Conservation (phyloP, 345 rosid genomes). For the Eucalyptus sp. region DNA sequence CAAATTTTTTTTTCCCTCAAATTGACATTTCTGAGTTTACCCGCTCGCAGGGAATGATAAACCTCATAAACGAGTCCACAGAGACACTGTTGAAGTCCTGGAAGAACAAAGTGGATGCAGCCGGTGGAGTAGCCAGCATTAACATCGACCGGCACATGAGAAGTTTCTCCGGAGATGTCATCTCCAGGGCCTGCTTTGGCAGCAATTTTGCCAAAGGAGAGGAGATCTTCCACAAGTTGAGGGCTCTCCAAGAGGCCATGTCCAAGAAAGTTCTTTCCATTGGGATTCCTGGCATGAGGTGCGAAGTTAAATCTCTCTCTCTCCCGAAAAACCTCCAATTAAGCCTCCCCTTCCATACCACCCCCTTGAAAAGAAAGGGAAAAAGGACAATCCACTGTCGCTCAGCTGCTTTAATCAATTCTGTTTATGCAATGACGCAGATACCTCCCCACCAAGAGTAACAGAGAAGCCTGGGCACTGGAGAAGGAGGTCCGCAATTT, state of each 20-base stretch:
- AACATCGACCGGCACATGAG: conserved; percentile 16
- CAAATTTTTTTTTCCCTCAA: not conserved
- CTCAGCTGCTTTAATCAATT: not conserved
- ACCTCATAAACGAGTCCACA: conserved; percentile 15
- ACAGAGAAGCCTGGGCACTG: conserved; percentile 21
- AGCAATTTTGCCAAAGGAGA: conserved; percentile 21
- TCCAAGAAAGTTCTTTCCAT: conserved; percentile 9
- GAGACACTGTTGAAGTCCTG: conserved; percentile 10
- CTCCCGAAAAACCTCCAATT: not conserved
- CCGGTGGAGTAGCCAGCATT: conserved; percentile 16
- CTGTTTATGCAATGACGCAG: not conserved
- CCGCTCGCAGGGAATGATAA: conserved; percentile 14
- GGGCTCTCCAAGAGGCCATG: conserved; percentile 21
- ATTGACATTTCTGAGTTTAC: not conserved
- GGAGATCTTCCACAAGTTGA: conserved; percentile 20
- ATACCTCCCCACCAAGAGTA: conserved; percentile 14
- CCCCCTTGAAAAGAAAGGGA: not conserved
- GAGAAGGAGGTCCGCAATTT: conserved; percentile 16
- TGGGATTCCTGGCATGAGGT: conserved; percentile 34
- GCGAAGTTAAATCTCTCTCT: not conserved
- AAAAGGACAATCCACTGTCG: not conserved
- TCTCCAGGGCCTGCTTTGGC: conserved; percentile 42
- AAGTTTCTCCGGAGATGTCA: conserved; percentile 36
- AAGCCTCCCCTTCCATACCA: not conserved
- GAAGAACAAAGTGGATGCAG: conserved; percentile 9